Evolutionary conservation across 306 rosid species (phyloP), one percentile per base, ranked within the genome.

Genomic region (Argentina anserina): DNA sequence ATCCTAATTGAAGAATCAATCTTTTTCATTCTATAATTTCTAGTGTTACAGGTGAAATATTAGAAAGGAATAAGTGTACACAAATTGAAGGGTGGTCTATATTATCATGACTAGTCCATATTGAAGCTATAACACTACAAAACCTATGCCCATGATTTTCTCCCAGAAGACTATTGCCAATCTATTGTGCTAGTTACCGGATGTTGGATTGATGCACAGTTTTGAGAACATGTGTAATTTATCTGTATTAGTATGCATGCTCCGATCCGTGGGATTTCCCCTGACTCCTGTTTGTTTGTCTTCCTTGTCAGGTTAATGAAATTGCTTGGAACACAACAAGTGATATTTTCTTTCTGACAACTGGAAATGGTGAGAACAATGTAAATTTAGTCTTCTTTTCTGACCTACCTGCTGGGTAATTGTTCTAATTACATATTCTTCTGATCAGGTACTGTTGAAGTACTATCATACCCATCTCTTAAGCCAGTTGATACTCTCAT

Each of bases 261-360:
- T 65, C 23, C 78, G 65, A 28, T 55, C 21, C 23, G 21, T 23
- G 65, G 26, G 73, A 70, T 49, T 49, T 49, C 25, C 53, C 0
- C 41, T 9, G 23, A 53, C 29, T 53, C 37, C 8, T 43, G 31
- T 63, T 33, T 31, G 2, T 28, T 71, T 71, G 52, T 25, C 65
- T 47, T 36, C 25, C 61, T 76, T 55, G 70, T 62, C 79, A 93
- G 98, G 97, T 93, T 36, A 93, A 93, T 81, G 98, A 93, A 82
- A 93, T 93, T 85, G 92, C 98, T 45, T 91, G 98, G 98, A 91
- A 89, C 85, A 91, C 88, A 91, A 89, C 90, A 3, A 96, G 97
- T 52, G 98, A 94, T 73, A 86, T 86, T 89, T 94, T 94, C 79
- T 89, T 91, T 65, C 77, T 94, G 80, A 94, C 98, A 3, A 94